Percentiles rank a stretch among this genome's conserved stretches.
phyloP scores from a whole-genome alignment of 306 rosid genomes.

The Prunus dulcis region DNA sequence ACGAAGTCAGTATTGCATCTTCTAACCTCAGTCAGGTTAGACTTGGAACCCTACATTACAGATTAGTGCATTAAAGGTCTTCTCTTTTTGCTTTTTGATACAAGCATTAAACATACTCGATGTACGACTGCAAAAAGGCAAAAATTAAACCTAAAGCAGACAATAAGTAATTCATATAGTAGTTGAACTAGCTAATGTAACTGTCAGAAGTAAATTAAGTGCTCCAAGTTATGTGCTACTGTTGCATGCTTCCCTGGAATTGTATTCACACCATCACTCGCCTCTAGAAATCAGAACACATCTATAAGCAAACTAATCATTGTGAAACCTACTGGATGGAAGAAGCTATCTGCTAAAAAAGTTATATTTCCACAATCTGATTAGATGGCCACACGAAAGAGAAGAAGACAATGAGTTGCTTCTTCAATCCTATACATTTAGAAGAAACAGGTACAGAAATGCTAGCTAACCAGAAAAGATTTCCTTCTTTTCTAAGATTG shows the following conservation, averaged over 20 bases:
- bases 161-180: background rate
- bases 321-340: background rate
- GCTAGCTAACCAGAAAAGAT: background rate
- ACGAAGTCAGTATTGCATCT: constrained; percentile 9
- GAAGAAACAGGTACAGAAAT: background rate
- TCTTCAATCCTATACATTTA: background rate
- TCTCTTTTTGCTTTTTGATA: background rate
- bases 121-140: background rate
- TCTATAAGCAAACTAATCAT: background rate
- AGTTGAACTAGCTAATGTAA: background rate
- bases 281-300: background rate
- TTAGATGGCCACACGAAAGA: background rate
- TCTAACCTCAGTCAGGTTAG: constrained; percentile 36
- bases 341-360: background rate
- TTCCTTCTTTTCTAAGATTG: background rate
- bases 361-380: background rate
- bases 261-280: background rate
- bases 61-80: constrained; percentile 1
- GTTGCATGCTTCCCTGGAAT: background rate
- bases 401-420: background rate
- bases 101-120: background rate
- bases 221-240: background rate
- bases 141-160: background rate
- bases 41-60: constrained; percentile 34
- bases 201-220: background rate